Base-by-base conservation (phyloP, 1,139 yeast species). In the Wickerhamomyces sp. region DNA sequence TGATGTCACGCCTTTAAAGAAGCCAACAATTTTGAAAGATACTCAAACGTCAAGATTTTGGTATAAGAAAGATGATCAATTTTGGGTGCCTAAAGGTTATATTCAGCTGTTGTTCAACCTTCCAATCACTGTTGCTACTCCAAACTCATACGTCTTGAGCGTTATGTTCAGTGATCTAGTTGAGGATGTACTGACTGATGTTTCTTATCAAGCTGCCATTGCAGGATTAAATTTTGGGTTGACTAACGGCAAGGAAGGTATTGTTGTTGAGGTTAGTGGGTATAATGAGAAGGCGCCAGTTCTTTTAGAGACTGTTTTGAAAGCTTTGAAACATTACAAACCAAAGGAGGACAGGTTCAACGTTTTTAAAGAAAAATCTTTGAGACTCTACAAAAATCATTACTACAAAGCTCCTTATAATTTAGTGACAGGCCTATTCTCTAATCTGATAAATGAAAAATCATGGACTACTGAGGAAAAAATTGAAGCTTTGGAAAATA, bases 61-160 rank as follows among this genome's bases (percentile, higher is more conserved):
- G 98, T 88, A 72, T 61, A 92, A 90, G 59, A 84, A 84, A 55
- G 97, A 92, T 63, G 96, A 92, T 50, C 78, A 82, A 36, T 87
- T 92, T 56, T 78, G 85, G 70, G 84, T 86, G 15, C 98, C 98
- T 35, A 86, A 90, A 61, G 94, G 94, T 1, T 70, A 77, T 35
- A 75, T 88, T 25, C 76, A 77, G 36, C 61, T 86, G 37, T 70
- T 76, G 35, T 68, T 92, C 46, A 84, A 81, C 48, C 64, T 78
- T 45, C 96, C 96, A 1, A 65, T 72, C 10, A 69, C 85, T 0
- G 74, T 74, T 37, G 63, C 72, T 1, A 75, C 82, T 13, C 78
- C 86, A 2, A 62, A 71, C 21, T 69, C 77, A 33, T 68, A 79
- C 1, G 75, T 84, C 37, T 66, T 75, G 48, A 69, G 90, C 0